Evolutionary conservation across 139 green algal genomes (phyloP).

Genomic region (Haematococcus sp.): DNA sequence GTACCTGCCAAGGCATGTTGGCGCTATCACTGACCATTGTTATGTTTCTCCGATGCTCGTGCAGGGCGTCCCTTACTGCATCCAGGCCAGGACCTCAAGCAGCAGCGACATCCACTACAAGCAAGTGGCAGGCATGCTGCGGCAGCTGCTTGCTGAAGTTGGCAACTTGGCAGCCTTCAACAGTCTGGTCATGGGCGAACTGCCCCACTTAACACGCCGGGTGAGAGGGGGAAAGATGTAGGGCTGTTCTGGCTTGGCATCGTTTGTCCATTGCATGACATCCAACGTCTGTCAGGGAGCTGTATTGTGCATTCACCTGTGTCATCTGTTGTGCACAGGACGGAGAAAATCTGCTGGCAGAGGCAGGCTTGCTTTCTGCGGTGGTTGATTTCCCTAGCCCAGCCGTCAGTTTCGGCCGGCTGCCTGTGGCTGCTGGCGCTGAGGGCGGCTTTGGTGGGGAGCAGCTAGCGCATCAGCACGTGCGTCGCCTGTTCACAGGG

Average conservation of each 20-base stretch:
- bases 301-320: neutral
- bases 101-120: neutral
- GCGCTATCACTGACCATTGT: no score
- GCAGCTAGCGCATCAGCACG: neutral
- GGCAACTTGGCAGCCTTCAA: slow-evolving; percentile 50
- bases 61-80: no score
- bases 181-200: slow-evolving; percentile 49
- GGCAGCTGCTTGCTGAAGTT: slow-evolving; percentile 35
- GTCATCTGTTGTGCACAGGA: neutral
- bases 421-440: neutral
- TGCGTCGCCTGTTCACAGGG: slow-evolving; percentile 53
- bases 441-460: neutral
- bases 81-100: slow-evolving; percentile 15
- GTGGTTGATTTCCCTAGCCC: neutral
- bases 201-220: no score
- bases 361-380: slow-evolving; percentile 33
- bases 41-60: no score
- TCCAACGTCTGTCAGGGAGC: no score
- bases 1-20: no score
- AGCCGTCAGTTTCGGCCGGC: neutral
- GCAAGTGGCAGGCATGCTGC: neutral
- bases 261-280: no score
- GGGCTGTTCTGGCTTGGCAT: no score
- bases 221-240: no score
- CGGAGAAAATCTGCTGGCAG: slow-evolving; percentile 46